Evolutionary conservation across 1,139 yeast genomes (phyloP).

Genomic region (Yamadazyma songkhlaensis): DNA sequence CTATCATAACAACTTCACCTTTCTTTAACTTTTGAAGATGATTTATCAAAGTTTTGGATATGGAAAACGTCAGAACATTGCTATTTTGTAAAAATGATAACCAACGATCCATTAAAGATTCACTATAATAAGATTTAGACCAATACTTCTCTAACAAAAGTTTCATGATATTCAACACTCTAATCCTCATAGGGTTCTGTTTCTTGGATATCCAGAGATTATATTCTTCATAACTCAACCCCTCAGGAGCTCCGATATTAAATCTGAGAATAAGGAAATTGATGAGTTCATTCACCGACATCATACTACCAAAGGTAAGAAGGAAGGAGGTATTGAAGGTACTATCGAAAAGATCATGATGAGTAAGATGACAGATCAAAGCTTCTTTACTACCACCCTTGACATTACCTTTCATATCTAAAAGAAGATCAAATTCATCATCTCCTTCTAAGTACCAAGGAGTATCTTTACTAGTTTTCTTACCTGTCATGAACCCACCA

Average conservation of each 20-base stretch:
- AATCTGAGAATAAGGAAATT: conserved; percentile 63
- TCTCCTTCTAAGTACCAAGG: conserved; percentile 88
- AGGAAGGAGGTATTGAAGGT: conserved; percentile 70
- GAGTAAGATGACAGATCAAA: conserved; percentile 77
- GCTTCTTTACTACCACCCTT: conserved; percentile 89
- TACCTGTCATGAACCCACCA: conserved; percentile 36
- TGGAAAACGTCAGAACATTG: conserved; percentile 41
- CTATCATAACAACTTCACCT: conserved; percentile 32
- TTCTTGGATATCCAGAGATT: conserved; percentile 77
- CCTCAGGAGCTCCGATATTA: conserved; percentile 81
- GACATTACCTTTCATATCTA: conserved; percentile 69
- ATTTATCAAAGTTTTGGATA: conserved; percentile 23
- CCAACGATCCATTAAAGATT: conserved; percentile 50
- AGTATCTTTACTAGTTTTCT: conserved; percentile 34
- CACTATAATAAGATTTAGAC: conserved; percentile 62
- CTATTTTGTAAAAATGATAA: conserved; percentile 49
- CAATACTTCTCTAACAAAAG: conserved; percentile 74
- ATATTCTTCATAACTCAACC: conserved; percentile 79
- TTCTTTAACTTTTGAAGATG: conserved; percentile 25
- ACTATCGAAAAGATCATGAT: conserved; percentile 68
- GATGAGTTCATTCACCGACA: conserved; percentile 65
- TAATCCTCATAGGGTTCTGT: conserved; percentile 60
- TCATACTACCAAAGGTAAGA: conserved; percentile 73
- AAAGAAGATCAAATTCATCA: conserved; percentile 67
- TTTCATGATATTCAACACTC: conserved; percentile 72